phyloP scores from a whole-genome alignment of 305 asterid species.

The Fraxinus angustifolia region DNA sequence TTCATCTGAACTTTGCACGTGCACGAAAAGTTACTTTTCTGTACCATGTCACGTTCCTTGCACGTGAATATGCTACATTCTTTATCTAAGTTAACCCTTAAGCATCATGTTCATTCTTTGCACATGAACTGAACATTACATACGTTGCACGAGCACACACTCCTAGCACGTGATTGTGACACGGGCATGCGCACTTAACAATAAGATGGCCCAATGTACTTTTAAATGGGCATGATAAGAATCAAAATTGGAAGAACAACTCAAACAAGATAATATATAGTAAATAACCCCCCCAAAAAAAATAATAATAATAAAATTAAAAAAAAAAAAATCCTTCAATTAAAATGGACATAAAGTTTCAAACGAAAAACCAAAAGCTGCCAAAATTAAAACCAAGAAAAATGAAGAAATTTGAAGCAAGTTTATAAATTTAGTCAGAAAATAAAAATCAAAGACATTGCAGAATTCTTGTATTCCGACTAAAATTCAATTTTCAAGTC shows the following conservation, averaged over 20 bases:
- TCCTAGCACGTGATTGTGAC: background rate
- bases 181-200: background rate
- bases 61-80: background rate
- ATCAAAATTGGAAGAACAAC: background rate
- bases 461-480: background rate
- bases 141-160: background rate
- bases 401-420: background rate
- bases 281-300: background rate
- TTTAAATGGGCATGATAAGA: background rate
- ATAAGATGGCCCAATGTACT: background rate
- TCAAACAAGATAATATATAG: background rate
- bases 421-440: background rate
- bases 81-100: background rate
- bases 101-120: background rate
- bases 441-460: background rate
- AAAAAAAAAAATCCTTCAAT: background rate
- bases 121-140: background rate
- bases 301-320: no score
- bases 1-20: background rate
- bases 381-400: background rate
- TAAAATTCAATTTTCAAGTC: background rate
- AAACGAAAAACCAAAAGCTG: background rate
- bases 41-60: background rate
- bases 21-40: background rate
- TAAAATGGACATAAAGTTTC: background rate